Evolutionary conservation across 2,329 filamentous ascomycete species (phyloP).

Genomic region (Apiospora koreana): DNA sequence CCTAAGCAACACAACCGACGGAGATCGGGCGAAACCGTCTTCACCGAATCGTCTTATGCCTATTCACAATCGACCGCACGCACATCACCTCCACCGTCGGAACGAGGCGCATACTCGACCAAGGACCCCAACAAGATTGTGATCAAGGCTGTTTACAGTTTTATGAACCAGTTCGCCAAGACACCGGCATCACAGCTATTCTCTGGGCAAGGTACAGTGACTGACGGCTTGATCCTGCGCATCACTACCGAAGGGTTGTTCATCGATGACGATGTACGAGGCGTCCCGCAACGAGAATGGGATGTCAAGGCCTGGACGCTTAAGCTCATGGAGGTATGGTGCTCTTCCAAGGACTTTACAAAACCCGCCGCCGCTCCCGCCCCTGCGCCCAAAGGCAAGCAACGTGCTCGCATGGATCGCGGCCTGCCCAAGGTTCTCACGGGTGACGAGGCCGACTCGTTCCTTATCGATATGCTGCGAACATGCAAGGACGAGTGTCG

Average conservation of each 20-base stretch:
- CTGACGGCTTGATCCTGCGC: slow-evolving; percentile 86
- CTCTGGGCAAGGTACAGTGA: slow-evolving; percentile 80
- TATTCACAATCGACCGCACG: slow-evolving; percentile 80
- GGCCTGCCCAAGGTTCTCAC: slow-evolving; percentile 54
- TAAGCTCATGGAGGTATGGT: slow-evolving; percentile 89
- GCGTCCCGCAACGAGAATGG: slow-evolving; percentile 95
- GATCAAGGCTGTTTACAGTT: slow-evolving; percentile 89
- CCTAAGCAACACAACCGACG: slow-evolving; percentile 59
- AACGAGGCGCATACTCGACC: slow-evolving; percentile 78
- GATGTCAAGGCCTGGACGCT: slow-evolving; percentile 98
- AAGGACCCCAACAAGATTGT: slow-evolving; percentile 95
- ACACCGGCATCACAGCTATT: slow-evolving; percentile 91
- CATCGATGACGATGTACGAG: slow-evolving; percentile 92
- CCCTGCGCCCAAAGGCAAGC: slow-evolving; percentile 46
- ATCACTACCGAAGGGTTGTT: slow-evolving; percentile 95
- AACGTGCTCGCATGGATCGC: slow-evolving; percentile 47
- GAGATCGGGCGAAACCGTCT: slow-evolving; percentile 68
- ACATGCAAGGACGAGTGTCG: slow-evolving; percentile 66
- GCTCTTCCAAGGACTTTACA: slow-evolving; percentile 62
- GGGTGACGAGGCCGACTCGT: slow-evolving; percentile 67
- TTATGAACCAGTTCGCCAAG: slow-evolving; percentile 84
- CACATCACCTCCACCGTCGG: slow-evolving; percentile 80
- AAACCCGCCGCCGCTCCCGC: slow-evolving; percentile 36
- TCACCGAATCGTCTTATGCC: slow-evolving; percentile 85
- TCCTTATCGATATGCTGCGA: slow-evolving; percentile 56